Evolutionary conservation across 495 filamentous ascomycete genomes (phyloP).

Genomic region (Aspergillus egyptiacus): DNA sequence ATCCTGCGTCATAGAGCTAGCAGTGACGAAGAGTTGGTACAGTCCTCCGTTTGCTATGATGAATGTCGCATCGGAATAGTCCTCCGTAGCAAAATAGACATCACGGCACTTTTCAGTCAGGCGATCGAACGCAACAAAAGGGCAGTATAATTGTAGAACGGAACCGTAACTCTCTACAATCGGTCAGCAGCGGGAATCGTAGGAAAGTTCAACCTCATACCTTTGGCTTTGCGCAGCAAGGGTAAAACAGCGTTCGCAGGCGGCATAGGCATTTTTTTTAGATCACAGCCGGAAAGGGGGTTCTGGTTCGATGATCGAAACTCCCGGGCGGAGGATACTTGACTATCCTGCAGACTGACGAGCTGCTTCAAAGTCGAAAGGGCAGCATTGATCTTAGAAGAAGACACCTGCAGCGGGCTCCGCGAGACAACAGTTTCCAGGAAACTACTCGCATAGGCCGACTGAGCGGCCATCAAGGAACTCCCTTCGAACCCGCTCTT

Average conservation of each 20-base stretch:
- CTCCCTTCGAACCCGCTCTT: constrained; percentile 54
- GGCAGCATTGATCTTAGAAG: constrained; percentile 50
- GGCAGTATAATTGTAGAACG: constrained; percentile 28
- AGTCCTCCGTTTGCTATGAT: constrained; percentile 52
- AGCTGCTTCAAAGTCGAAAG: constrained; percentile 54
- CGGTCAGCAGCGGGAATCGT: background rate
- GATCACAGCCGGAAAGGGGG: constrained; percentile 31
- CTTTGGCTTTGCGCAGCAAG: constrained; percentile 46
- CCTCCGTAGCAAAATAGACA: constrained; percentile 55
- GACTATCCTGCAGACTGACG: constrained; percentile 43
- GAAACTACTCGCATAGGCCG: constrained; percentile 57
- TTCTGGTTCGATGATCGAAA: constrained; percentile 39
- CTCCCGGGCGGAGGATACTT: constrained; percentile 32
- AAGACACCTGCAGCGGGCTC: constrained; percentile 41
- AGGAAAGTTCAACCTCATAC: too few species aligned
- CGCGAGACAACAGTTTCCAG: constrained; percentile 54
- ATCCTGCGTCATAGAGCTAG: constrained; percentile 30
- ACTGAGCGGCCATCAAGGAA: constrained; percentile 56
- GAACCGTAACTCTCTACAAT: constrained; percentile 21
- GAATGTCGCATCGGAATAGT: constrained; percentile 49
- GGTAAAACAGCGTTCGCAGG: constrained; percentile 46
- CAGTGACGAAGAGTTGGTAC: constrained; percentile 52
- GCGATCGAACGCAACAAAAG: constrained; percentile 43
- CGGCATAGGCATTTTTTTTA: constrained; percentile 50
- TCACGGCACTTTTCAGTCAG: constrained; percentile 54